phyloP scores from a whole-genome alignment of 345 rosid species.

The Aethionema arabicum region DNA sequence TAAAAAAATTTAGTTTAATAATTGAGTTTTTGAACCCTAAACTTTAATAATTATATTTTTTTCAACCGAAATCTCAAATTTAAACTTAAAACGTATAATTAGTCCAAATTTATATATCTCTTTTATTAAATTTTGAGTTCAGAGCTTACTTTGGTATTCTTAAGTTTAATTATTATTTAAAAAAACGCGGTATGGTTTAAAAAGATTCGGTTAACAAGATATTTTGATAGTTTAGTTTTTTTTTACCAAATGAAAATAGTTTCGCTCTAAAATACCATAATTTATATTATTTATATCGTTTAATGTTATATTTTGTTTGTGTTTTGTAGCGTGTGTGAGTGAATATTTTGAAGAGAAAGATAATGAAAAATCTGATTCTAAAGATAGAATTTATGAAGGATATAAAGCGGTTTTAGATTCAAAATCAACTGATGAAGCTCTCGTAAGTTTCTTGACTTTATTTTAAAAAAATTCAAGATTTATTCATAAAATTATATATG shows the following conservation, averaged over 20 bases:
- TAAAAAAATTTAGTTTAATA: too few species aligned
- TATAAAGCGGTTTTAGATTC: constrained; percentile 78
- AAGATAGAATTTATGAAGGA: constrained; percentile 68
- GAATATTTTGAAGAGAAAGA: constrained; percentile 56
- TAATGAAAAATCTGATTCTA: constrained; percentile 39
- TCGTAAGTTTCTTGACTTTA: constrained; percentile 41
- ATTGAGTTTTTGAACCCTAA: too few species aligned
- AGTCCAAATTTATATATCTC: neutral
- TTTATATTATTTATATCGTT: neutral
- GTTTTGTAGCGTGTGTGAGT: constrained; percentile 56
- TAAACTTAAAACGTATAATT: neutral
- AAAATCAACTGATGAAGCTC: constrained; percentile 69
- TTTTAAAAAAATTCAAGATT: neutral
- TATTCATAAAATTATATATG: neutral
- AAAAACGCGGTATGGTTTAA: too few species aligned
- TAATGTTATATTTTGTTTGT: neutral
- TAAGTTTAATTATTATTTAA: too few species aligned
- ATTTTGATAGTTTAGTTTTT: too few species aligned
- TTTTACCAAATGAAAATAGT: too few species aligned
- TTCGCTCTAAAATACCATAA: neutral
- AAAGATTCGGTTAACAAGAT: too few species aligned
- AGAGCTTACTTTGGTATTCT: neutral
- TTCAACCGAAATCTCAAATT: too few species aligned
- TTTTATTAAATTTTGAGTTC: neutral
- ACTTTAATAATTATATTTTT: too few species aligned